Evolutionary conservation across 306 rosid species (phyloP).

Genomic region (Canavalia ensiformis): DNA sequence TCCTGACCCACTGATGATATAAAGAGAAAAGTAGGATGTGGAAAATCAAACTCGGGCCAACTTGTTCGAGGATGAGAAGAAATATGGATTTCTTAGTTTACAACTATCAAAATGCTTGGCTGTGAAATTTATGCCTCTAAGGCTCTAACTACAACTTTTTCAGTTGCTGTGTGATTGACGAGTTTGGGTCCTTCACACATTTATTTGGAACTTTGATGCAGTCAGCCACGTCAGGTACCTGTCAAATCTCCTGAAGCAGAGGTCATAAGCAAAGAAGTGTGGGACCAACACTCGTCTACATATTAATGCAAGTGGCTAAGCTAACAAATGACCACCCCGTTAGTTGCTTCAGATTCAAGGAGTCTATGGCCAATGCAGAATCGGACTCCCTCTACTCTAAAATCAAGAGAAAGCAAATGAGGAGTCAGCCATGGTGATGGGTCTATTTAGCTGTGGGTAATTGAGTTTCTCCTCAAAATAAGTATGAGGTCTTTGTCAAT

Average conservation of each 20-base stretch:
- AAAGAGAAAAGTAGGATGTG: neutral
- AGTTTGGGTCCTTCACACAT: constrained; percentile 59
- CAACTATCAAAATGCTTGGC: neutral
- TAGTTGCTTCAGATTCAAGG: constrained; percentile 40
- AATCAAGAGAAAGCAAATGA: constrained; percentile 27
- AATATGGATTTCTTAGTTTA: constrained; percentile 13
- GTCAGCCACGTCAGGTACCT: constrained; percentile 58
- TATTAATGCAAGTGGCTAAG: too few relatives aligned
- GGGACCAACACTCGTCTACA: too few relatives aligned
- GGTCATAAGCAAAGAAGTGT: constrained; percentile 52
- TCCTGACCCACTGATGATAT: constrained; percentile 17
- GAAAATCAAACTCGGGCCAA: constrained; percentile 12
- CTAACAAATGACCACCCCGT: too few relatives aligned
- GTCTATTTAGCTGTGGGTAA: constrained; percentile 9
- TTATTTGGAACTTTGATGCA: constrained; percentile 57
- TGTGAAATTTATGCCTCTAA: neutral
- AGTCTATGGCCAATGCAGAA: constrained; percentile 44
- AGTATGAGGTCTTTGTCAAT: constrained; percentile 8
- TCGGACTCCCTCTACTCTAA: constrained; percentile 35
- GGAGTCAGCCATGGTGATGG: constrained; percentile 10
- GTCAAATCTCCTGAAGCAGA: constrained; percentile 66
- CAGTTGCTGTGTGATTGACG: constrained; percentile 45
- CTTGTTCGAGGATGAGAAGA: neutral
- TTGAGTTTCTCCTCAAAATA: constrained; percentile 39
- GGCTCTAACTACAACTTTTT: neutral